phyloP scores from a whole-genome alignment of 2,329 filamentous ascomycete species.

The Alternaria novae-zelandiae region DNA sequence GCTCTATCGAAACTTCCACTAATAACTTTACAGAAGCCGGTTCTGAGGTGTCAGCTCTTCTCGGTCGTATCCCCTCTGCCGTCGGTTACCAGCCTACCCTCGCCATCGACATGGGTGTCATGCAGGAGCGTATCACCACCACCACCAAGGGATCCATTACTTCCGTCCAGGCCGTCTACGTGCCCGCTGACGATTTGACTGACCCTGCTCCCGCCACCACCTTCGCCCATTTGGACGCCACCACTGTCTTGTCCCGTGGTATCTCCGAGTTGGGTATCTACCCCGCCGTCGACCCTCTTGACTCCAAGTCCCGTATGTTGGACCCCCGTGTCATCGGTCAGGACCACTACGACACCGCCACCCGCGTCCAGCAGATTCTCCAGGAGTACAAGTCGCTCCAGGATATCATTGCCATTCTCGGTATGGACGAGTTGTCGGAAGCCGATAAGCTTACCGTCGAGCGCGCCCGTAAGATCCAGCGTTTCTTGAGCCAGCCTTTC shows the following conservation, averaged over 20 bases:
- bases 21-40: too few relatives aligned
- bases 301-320: conserved; percentile 99
- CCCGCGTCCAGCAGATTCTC: conserved; percentile 97
- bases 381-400: conserved; percentile 99
- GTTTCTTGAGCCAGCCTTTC: conserved; percentile 99
- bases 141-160: conserved; percentile 99
- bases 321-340: conserved; percentile 98
- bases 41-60: conserved; percentile 99
- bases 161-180: conserved; percentile 99
- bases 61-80: conserved; percentile 99
- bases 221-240: conserved; percentile 99
- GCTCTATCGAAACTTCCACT: too few relatives aligned
- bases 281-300: conserved; percentile 98
- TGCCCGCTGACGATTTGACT: conserved; percentile 99
- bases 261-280: conserved; percentile 99
- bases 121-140: conserved; percentile 99
- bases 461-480: conserved; percentile 99
- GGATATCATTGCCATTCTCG: conserved; percentile 99
- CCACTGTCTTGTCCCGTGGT: conserved; percentile 99
- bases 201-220: conserved; percentile 99
- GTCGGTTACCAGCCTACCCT: conserved; percentile 82
- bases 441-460: conserved; percentile 99
- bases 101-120: conserved; percentile 45
- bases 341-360: conserved; percentile 95
- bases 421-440: conserved; percentile 99